Evolutionary conservation across 768 basidiomycete species (phyloP).

Genomic region (Lactarius sanguifluus): DNA sequence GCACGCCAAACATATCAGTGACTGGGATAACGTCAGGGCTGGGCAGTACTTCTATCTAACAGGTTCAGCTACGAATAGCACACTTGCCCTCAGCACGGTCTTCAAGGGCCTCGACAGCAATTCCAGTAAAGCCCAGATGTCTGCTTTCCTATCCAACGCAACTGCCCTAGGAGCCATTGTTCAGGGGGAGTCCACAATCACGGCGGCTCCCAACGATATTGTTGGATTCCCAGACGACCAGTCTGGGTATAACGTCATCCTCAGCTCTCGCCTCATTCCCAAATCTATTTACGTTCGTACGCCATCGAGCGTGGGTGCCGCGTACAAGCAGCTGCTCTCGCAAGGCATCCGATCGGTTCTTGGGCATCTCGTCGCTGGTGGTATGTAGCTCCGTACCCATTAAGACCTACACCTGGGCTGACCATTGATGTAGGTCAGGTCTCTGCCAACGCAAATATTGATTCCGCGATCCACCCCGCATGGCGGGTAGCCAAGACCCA

Average conservation of each 20-base stretch:
- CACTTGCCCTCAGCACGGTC: slow-evolving; percentile 23
- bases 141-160: slow-evolving; percentile 20
- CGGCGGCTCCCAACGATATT: slow-evolving; percentile 12
- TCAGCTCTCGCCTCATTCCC: slow-evolving; percentile 27
- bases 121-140: slow-evolving; percentile 26
- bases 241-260: slow-evolving; percentile 20
- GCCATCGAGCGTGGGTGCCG: slow-evolving; percentile 19
- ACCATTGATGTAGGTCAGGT: slow-evolving; percentile 35
- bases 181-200: slow-evolving; percentile 13
- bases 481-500: slow-evolving; percentile 43
- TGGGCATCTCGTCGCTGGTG: slow-evolving; percentile 18
- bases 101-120: slow-evolving; percentile 30
- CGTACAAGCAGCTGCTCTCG: slow-evolving; percentile 17
- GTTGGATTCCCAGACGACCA: slow-evolving; percentile 20
- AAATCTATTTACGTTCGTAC: slow-evolving; percentile 2
- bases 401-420: not conserved
- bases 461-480: slow-evolving; percentile 37
- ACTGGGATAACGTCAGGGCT: slow-evolving; percentile 12
- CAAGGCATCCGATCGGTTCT: slow-evolving; percentile 9
- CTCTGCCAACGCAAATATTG: slow-evolving; percentile 37
- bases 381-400: not conserved
- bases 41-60: slow-evolving; percentile 36
- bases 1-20: slow-evolving; percentile 22
- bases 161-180: slow-evolving; percentile 28
- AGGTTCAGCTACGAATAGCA: slow-evolving; percentile 14